These are phyloP conservation scores for Agaricus subrufescens DNA, from an alignment of 768 basidiomycete species.

Conservation along the genomic window DNA sequence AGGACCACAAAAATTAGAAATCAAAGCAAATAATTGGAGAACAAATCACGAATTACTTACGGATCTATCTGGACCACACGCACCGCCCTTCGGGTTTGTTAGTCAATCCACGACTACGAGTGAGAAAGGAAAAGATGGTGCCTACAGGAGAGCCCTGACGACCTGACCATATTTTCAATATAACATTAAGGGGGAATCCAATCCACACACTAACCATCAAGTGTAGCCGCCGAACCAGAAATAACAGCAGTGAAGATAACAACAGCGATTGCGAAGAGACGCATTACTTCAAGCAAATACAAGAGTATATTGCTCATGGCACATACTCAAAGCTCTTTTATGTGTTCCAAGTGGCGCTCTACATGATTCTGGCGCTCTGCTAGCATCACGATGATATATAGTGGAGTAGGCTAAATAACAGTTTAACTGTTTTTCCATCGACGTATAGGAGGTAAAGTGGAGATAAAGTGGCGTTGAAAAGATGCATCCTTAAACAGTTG, in stretches of 20 bases:
- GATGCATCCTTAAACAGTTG: background rate
- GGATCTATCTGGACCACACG: background rate
- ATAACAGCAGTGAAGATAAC: background rate
- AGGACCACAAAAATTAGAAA: background rate
- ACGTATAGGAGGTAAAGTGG: background rate
- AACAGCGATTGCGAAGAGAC: background rate
- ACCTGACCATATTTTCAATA: background rate
- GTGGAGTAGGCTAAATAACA: background rate
- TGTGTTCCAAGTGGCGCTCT: background rate
- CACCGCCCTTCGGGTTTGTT: background rate
- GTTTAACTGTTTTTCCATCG: background rate
- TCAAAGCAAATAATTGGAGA: too few species aligned
- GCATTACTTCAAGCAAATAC: background rate
- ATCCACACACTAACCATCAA: background rate
- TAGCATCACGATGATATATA: background rate
- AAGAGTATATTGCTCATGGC: background rate
- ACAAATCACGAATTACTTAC: background rate
- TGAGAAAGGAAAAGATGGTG: background rate
- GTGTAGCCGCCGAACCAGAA: background rate
- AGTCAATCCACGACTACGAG: background rate
- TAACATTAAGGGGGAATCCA: too few species aligned
- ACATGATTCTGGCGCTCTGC: background rate
- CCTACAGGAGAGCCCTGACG: background rate
- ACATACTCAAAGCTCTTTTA: background rate
- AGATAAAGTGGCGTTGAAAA: conserved; percentile 2